Evolutionary conservation across 2,329 filamentous ascomycete genomes (phyloP), one percentile per base, ranked within the genome.

Genomic region (Hypoxylon sp.): DNA sequence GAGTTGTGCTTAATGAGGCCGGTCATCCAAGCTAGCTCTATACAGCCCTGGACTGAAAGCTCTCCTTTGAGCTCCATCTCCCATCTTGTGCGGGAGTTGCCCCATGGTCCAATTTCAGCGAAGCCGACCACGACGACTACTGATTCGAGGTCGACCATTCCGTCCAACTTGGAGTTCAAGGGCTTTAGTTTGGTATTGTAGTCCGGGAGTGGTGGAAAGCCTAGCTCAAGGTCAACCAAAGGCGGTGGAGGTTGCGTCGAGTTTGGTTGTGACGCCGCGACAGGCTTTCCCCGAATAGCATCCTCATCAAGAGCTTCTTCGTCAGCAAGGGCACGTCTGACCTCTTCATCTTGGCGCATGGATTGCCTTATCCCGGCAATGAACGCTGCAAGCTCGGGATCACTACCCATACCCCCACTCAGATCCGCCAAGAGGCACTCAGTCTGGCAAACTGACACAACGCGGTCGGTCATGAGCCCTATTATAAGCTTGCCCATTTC

Each of bases 1-100:
- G 79, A 89, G 85, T 69, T 67, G 74, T 91, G 89, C 79, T 89
- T 90, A 78, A 91, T 91, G 50, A 91, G 82, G 65, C 89, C 89
- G 85, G 90, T 91, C 75, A 91, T 86, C 89, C 89, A 91, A 6
- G 89, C 89, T 86, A 91, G 89, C 75, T 92, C 89, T 46, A 91
- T 83, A 68, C 87, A 91, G 8, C 89, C 89, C 72, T 91, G 88
- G n/a, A 90, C 81, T 1, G 87, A 90, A 77, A 91, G 90, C 61
- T 89, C 81, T 71, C 89, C 89, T 64, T 87, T 84, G 9, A 87
- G 84, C 74, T 92, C 89, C 86, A 91, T 91, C 79, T 92, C 87
- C 89, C 89, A 92, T 48, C 89, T 85, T 14, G 88, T 91, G 67
- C 89, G 83, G 8, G 88, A 88, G 78, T 90, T 91, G 78, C 89